These are phyloP conservation scores for Suillus americanus DNA, from an alignment of 768 basidiomycete genomes.

Conservation along the genomic window DNA sequence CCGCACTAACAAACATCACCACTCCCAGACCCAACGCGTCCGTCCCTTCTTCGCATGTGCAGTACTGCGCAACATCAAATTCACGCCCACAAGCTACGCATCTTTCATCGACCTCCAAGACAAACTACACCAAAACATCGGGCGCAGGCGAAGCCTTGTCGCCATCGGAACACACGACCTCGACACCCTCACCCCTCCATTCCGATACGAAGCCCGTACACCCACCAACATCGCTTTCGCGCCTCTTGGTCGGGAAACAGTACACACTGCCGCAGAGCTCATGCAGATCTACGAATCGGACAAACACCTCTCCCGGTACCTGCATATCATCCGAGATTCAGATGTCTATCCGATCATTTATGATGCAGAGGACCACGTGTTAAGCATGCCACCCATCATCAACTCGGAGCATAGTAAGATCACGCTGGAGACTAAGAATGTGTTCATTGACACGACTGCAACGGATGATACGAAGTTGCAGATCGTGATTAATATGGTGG, in stretches of 20 bases:
- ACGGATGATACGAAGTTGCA: conserved; percentile 96
- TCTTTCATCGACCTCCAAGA: conserved; percentile 99
- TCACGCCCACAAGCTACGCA: conserved; percentile 86
- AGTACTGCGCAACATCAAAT: conserved; percentile 84
- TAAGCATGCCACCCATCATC: conserved; percentile 98
- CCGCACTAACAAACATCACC: conserved; percentile 1
- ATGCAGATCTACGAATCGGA: conserved; percentile 97
- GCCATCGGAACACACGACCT: conserved; percentile 98
- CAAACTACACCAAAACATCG: conserved; percentile 96
- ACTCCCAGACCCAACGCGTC: conserved; percentile 67
- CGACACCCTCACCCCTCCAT: conserved; percentile 83
- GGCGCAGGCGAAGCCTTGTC: conserved; percentile 85
- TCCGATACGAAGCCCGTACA: conserved; percentile 79
- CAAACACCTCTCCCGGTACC: conserved; percentile 85
- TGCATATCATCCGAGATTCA: conserved; percentile 91
- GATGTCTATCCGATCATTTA: conserved; percentile 99
- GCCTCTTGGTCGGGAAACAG: conserved; percentile 78
- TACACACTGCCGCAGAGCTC: conserved; percentile 84
- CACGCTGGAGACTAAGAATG: conserved; percentile 85
- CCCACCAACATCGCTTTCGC: conserved; percentile 91
- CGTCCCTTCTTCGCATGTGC: conserved; percentile 92
- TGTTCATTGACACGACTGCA: conserved; percentile 97
- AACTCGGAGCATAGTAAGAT: conserved; percentile 98
- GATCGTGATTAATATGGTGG: conserved; percentile 92
- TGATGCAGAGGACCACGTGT: conserved; percentile 80